Evolutionary conservation across 2,329 filamentous ascomycete species (phyloP).

Genomic region (Helotiales sp.): DNA sequence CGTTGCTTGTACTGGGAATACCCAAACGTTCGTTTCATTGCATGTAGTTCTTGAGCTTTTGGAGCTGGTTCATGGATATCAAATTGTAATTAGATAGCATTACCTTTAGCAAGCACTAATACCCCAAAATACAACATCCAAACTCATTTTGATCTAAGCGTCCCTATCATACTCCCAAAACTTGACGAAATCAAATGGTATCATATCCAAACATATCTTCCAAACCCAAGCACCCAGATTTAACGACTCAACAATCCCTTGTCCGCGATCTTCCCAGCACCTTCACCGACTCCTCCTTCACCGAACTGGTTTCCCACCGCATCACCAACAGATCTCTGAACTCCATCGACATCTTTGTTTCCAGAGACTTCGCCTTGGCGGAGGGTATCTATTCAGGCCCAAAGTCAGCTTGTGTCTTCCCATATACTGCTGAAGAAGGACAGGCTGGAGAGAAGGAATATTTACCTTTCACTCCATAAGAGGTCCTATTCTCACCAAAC

Average conservation of each 20-base stretch:
- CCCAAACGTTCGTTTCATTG: not conserved
- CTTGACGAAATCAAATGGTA: not conserved
- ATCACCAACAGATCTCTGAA: constrained; percentile 26
- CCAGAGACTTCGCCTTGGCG: constrained; percentile 29
- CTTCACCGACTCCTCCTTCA: constrained; percentile 16
- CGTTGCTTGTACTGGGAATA: not conserved
- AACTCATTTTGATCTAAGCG: not conserved
- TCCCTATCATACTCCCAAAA: not conserved
- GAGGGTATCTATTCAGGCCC: constrained; percentile 22
- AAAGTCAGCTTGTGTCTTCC: not conserved
- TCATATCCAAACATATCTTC: not conserved
- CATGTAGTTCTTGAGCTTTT: not conserved
- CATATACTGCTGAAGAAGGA: not conserved
- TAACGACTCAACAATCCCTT: constrained; percentile 25
- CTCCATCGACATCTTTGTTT: constrained; percentile 29
- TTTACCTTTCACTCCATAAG: constrained; percentile 33
- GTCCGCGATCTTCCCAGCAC: constrained; percentile 26
- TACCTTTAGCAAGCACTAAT: not conserved
- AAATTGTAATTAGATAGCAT: not conserved
- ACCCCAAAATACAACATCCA: not conserved
- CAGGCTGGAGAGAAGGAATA: not conserved
- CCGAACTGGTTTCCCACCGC: constrained; percentile 26
- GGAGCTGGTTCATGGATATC: not conserved
- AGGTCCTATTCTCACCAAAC: constrained; percentile 32
- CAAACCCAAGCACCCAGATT: constrained; percentile 5